Base-by-base conservation (phyloP, 2,329 filamentous ascomycete species). In the Leptographium galeiforme region DNA sequence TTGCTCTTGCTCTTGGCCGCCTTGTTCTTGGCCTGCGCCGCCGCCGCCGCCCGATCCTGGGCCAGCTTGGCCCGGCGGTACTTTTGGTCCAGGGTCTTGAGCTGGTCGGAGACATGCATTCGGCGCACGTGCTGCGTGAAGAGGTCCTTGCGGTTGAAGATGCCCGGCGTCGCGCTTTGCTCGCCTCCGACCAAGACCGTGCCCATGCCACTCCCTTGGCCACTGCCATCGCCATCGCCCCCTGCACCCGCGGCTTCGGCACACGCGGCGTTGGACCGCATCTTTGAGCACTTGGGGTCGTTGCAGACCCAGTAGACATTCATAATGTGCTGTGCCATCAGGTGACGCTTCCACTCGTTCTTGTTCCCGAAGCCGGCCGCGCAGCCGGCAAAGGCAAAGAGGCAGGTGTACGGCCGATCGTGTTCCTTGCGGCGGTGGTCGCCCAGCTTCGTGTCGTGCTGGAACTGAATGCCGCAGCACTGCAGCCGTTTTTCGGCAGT, bases 321-420 rank as follows among this genome's bases (percentile, higher is more conserved):
- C 52, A 83, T 78, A 25, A 95, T 72, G 63, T 97, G 91, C 63
- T 95, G 86, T 0, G 85, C 86, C 36, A 74, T 71, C 61, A 91
- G 81, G 64, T 97, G 91, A 0, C 91, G 81, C 67, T 96, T 96
- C 91, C 91, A 96, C 66, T 96, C 90, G 64, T 95, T 95, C 70
- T 95, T 95, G 60, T 77, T 83, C 4, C 78, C 76, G 63, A 95
- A 95, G 0, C 76, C 81, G 2, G 81, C 79, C 1, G 57, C 59
- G 68, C 91, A 97, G 38, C 85, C 86, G 54, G 89, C 93, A 51
- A 79, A 82, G 32, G 77, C 71, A 65, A 95, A 89, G 53, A 87
- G 80, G 67, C 91, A 97, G 18, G 75, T 72, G 62, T 90, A 93
- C 0, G 79, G 75, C 1, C 78, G 75, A 1, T 70, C 74, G 61